A percentile compares a stretch with the other conserved stretches of the same genome.
phyloP scores from a whole-genome alignment of 306 rosid species.

The Gleditsia sinensis region DNA sequence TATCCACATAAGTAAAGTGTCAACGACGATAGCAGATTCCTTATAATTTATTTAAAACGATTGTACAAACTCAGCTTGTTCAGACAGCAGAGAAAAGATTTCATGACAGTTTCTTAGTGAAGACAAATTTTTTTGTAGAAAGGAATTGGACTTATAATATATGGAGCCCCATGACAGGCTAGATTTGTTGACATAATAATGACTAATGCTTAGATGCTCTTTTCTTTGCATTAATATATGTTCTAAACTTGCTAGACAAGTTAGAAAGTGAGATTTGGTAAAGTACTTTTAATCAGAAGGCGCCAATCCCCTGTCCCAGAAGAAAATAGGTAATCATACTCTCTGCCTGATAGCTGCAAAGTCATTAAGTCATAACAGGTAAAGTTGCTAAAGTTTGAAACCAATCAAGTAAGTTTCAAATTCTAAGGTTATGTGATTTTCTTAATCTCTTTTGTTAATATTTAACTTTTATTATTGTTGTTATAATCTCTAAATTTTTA shows the following conservation, averaged over 20 bases:
- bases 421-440: too few species aligned
- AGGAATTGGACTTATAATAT: conserved; percentile 32
- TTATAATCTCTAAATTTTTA: too few species aligned
- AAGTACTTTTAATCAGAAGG: conserved; percentile 42
- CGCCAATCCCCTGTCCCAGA: conserved; percentile 41
- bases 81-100: conserved; percentile 12
- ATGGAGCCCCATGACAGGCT: conserved; percentile 41
- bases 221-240: conserved; percentile 33
- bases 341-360: conserved; percentile 38
- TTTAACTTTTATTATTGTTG: too few species aligned
- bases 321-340: conserved; percentile 30
- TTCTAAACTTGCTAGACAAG: conserved; percentile 40
- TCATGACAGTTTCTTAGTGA: conserved; percentile 39
- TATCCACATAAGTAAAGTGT: background rate
- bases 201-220: conserved; percentile 38
- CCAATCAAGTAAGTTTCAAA: too few species aligned
- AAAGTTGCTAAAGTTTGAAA: conserved; percentile 27
- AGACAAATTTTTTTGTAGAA: conserved; percentile 50
- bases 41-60: background rate
- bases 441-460: background rate
- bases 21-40: background rate
- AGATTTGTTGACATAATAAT: conserved; percentile 44
- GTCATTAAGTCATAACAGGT: background rate
- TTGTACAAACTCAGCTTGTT: background rate
- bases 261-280: conserved; percentile 44